Evolutionary conservation across 805 yeast genomes (phyloP).

Genomic region (Hanseniaspora nectarophila): DNA sequence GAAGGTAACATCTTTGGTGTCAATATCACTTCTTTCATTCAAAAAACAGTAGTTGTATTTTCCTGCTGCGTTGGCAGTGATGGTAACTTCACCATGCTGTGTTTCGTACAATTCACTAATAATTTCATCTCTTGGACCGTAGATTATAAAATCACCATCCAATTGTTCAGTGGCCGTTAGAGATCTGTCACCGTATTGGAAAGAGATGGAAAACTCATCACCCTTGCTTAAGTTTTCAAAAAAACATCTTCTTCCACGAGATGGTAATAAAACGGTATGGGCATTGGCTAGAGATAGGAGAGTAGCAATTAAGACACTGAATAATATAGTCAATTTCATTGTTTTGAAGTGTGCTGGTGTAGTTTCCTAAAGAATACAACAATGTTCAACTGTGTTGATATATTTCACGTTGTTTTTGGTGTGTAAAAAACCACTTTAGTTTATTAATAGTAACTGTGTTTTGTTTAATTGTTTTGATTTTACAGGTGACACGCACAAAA

Average conservation of each 20-base stretch:
- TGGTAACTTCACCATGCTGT: constrained; percentile 69
- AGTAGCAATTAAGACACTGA: not conserved
- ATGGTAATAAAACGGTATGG: constrained; percentile 71
- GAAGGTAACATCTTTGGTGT: constrained; percentile 84
- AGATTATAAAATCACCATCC: constrained; percentile 53
- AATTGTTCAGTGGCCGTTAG: constrained; percentile 56
- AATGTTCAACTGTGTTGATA: too few species aligned
- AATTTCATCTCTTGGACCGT: constrained; percentile 35
- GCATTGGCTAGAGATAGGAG: constrained; percentile 31
- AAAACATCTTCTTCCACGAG: constrained; percentile 79
- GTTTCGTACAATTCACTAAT: constrained; percentile 40
- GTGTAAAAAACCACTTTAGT: not conserved
- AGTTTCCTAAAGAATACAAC: too few species aligned
- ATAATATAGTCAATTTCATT: not conserved
- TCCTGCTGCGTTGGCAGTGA: constrained; percentile 57
- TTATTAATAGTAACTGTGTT: not conserved
- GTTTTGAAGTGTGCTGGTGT: too few species aligned
- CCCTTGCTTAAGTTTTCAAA: constrained; percentile 69
- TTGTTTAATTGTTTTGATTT: not conserved
- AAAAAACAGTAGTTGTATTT: constrained; percentile 82
- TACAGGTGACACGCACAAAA: not conserved
- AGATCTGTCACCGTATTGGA: constrained; percentile 88
- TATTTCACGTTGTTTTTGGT: not conserved
- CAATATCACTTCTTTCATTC: constrained; percentile 61
- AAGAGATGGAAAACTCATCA: constrained; percentile 77